Base-by-base conservation (phyloP, 1,139 yeast genomes). In the Protomyces pachydermus region DNA sequence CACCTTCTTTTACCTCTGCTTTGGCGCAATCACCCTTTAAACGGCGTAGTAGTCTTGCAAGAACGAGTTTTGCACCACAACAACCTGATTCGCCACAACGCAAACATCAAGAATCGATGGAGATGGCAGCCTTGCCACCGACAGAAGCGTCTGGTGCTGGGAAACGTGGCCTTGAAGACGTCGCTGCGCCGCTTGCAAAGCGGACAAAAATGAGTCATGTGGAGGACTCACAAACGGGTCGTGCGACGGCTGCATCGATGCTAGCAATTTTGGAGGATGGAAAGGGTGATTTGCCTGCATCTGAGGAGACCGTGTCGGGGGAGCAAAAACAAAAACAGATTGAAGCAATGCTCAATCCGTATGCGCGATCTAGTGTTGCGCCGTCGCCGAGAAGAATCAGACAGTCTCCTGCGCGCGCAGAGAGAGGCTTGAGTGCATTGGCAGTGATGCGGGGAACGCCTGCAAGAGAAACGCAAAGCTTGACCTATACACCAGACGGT, bases 101-200 rank as follows among this genome's bases (percentile, higher is more conserved):
- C 57, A 60, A 39, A 18, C 34, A 8, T 9, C 38, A 6, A 16
- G 51, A 8, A 51, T 28, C 32, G 32, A 28, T 6, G 8, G 32
- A 14, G 39, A 50, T 38, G 38, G 52, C 45, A 14, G 10, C 8
- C 8, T 14, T 37, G 53, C 52, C 34, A 14, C 23, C 6, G 48
- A 46, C 38, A 34, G 18, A 18, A 39, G 25, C 32, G 42, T n/a
- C n/a, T 50, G 64, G 35, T 4, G 28, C 6, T 12, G 46, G 45
- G 45, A 61, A 61, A 28, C 55, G 65, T 8, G 51, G 45, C 6
- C 56, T 61, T 5, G 65, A 61, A n/a, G 65, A 61, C 20, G 20
- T 56, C 12, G 46, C 25, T 14, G 65, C 56, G 12, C 65, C 65
- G 23, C 28, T 38, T 28, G 56, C 65, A 14, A 61, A 61, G 56